Conservation (phyloP, 1,284 basidiomycete species). For the Schizopora paradoxa region DNA sequence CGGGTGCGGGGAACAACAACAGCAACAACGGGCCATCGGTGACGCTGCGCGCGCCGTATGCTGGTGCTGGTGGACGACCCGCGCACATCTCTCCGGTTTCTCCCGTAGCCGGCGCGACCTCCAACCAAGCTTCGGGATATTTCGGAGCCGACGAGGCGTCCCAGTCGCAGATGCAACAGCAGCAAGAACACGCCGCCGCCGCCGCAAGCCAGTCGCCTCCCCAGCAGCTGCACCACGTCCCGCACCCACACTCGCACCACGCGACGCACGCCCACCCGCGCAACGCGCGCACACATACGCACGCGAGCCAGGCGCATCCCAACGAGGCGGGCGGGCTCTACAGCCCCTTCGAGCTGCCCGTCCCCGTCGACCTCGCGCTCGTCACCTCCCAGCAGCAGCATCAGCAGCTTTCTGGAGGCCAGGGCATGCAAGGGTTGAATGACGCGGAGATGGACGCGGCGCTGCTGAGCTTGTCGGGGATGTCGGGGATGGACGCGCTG, state of each 20-base stretch:
- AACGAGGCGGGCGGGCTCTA: conserved; percentile 15
- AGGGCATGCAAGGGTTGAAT: neutral
- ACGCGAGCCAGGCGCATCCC: conserved; percentile 12
- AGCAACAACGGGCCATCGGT: conserved; percentile 6
- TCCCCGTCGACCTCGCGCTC: conserved; percentile 11
- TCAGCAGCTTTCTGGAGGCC: neutral
- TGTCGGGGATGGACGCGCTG: conserved; percentile 1
- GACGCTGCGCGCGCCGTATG: conserved; percentile 14
- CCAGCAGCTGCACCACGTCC: conserved; percentile 68
- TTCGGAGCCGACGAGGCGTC: too few relatives aligned
- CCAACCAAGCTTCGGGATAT: too few relatives aligned
- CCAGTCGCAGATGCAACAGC: conserved; percentile 15
- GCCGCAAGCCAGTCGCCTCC: conserved; percentile 35
- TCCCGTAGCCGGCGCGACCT: too few relatives aligned
- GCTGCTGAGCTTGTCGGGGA: conserved; percentile 1
- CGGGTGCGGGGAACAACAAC: conserved; percentile 4
- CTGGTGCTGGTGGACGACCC: too few relatives aligned
- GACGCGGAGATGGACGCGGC: neutral
- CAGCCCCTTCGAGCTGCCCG: conserved; percentile 10
- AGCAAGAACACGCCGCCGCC: conserved; percentile 13
- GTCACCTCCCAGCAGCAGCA: neutral
- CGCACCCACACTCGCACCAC: conserved; percentile 67
- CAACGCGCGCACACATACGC: conserved; percentile 6
- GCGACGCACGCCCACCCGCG: conserved; percentile 7
- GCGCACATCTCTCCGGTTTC: too few relatives aligned